A percentile compares a stretch with the other conserved stretches of the same genome.
Conservation (phyloP, 2,329 filamentous ascomycete genomes). For the Exophiala sideris region DNA sequence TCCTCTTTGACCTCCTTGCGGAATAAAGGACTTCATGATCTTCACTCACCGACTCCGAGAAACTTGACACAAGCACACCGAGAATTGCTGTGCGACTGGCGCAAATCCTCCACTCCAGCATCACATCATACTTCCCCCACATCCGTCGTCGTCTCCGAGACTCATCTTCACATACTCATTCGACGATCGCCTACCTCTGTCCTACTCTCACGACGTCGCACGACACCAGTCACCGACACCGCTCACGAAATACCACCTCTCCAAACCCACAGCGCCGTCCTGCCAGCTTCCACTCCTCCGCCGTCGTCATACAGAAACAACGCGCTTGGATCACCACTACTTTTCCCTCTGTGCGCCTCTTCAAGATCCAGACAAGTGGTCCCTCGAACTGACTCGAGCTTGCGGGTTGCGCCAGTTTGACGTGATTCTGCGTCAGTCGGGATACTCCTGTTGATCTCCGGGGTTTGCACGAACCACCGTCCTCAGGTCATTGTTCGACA, state of each 20-base stretch:
- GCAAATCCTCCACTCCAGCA: not conserved
- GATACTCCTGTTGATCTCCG: constrained; percentile 6
- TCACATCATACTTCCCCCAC: not conserved
- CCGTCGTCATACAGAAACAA: constrained; percentile 7
- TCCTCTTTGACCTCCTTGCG: not conserved
- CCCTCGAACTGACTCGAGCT: not conserved
- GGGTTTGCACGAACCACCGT: constrained; percentile 5
- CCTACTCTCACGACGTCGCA: constrained; percentile 19
- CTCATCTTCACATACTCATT: not conserved
- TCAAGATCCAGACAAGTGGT: not conserved
- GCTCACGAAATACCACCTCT: not conserved
- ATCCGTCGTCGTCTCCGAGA: not conserved
- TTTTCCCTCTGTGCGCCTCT: not conserved
- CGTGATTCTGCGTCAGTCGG: constrained; percentile 6
- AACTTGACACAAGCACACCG: not conserved
- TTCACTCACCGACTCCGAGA: not conserved
- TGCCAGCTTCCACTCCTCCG: constrained; percentile 9
- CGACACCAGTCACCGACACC: constrained; percentile 5
- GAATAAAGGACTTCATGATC: no score
- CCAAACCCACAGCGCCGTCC: not conserved
- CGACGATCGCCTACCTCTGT: constrained; percentile 15
- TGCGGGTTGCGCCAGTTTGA: constrained; percentile 1
- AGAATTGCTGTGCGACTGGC: not conserved
- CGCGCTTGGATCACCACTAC: not conserved
- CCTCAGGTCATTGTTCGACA: constrained; percentile 7